Base-by-base conservation (phyloP, 2,329 filamentous ascomycete species). In the Amesomyces nigricolor region DNA sequence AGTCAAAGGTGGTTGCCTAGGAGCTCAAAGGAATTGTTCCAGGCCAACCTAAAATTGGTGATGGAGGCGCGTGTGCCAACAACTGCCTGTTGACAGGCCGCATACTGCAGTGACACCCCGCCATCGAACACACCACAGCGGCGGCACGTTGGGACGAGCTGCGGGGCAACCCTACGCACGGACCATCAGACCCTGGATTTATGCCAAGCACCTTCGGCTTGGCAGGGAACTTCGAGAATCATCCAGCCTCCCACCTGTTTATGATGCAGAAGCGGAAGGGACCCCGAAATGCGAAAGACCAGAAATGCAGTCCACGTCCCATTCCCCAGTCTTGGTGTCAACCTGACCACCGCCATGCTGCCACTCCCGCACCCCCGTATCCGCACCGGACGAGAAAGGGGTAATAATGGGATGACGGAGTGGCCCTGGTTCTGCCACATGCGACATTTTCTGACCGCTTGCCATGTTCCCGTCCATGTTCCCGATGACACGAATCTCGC, bases 401-500 rank as follows among this genome's bases (percentile, higher is more conserved):
- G 8, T 35, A 35, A 35, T 3, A 13, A 3, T 35, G 11, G 32
- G 32, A 35, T 13, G 32, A 35, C 32, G 9, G 32, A 35, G 22
- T 35, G 32, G 32, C 32, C 32, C 32, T 35, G 32, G 11, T 35
- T 35, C 32, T 35, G 32, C 32, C 32, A 35, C 32, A 35, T 35
- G 32, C 32, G 32, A 35, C 32, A 35, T 35, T 35, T 35, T 35
- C 32, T 13, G 9, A 35, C 38, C 26, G 26, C 47, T 30, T 6
- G 22, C 17, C 30, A 14, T n/a, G 26, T 35, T 42, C 14, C 17
- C 13, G 40, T 35, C 47, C 35, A 37, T 11, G 2, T 2, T 42
- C 19, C 42, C 42, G 35, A 47, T 8, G 6, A 51, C 35, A 40
- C 44, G 29, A 52, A 52, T 56, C 48, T 48, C 54, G 54, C 44